phyloP scores from a whole-genome alignment of 176 grass and related monocot genomes.

The Aechmea fasciata region DNA sequence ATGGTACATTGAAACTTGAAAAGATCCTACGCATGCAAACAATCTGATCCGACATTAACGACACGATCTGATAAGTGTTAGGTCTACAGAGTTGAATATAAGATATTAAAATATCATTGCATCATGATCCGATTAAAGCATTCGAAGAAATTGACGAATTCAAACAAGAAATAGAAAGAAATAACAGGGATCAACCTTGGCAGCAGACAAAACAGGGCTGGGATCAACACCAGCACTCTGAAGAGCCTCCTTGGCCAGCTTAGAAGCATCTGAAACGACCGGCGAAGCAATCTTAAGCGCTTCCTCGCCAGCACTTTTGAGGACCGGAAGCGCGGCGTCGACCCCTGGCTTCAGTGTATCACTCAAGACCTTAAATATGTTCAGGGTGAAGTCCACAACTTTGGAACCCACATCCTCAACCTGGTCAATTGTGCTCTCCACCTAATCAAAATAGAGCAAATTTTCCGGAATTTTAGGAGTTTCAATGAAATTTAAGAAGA shows the following conservation, averaged over 20 bases:
- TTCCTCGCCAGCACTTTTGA: conserved; percentile 57
- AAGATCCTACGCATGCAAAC: too few relatives aligned
- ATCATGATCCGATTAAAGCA: too few relatives aligned
- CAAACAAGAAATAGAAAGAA: not conserved
- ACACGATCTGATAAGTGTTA: too few relatives aligned
- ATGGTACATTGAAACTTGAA: too few relatives aligned
- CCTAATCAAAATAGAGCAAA: conserved; percentile 20
- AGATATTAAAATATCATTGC: too few relatives aligned
- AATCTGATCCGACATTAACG: too few relatives aligned
- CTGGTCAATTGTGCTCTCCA: conserved; percentile 55
- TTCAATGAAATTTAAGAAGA: not conserved
- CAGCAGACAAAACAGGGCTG: conserved; percentile 47
- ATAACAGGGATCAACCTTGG: conserved; percentile 36
- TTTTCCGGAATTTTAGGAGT: not conserved
- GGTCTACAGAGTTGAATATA: too few relatives aligned
- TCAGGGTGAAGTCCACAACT: conserved; percentile 28
- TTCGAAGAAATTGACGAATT: too few relatives aligned
- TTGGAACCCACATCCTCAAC: conserved; percentile 37
- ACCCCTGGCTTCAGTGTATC: conserved; percentile 56
- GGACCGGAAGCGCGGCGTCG: conserved; percentile 42
- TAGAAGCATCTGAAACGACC: conserved; percentile 51
- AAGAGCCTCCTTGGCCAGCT: conserved; percentile 62
- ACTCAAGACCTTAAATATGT: conserved; percentile 37
- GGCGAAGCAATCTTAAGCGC: conserved; percentile 69
- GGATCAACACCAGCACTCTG: conserved; percentile 70